These are phyloP conservation scores for Jackrogersella multiformis DNA, from an alignment of 495 filamentous ascomycete species.

Conservation along the genomic window DNA sequence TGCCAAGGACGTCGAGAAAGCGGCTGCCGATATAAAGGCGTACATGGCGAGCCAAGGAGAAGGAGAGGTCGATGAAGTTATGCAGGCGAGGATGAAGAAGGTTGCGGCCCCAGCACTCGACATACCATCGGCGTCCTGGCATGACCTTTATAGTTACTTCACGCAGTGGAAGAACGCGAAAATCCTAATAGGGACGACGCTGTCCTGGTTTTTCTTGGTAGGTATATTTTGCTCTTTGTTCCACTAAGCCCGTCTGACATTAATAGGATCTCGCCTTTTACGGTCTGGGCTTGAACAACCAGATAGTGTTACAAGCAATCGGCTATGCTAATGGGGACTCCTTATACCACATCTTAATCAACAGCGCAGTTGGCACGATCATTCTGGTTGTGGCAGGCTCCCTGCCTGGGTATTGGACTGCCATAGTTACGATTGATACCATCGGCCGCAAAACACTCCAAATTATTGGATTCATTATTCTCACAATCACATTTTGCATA, in stretches of 20 bases:
- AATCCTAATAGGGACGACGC: conserved; percentile 78
- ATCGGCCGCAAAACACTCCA: conserved; percentile 85
- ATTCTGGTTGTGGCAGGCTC: conserved; percentile 79
- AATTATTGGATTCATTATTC: conserved; percentile 74
- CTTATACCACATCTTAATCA: conserved; percentile 72
- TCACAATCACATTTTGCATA: conserved; percentile 75
- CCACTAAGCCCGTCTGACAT: conserved; percentile 5
- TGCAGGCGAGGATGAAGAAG: conserved; percentile 47
- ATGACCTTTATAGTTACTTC: conserved; percentile 72
- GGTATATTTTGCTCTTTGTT: conserved; percentile 43
- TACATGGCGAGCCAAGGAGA: conserved; percentile 67
- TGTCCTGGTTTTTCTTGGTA: conserved; percentile 81
- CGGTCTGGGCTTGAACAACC: conserved; percentile 80
- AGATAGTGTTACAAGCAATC: conserved; percentile 72
- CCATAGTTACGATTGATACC: conserved; percentile 73
- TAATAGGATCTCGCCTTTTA: conserved; percentile 71
- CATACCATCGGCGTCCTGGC: conserved; percentile 71
- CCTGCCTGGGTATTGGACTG: conserved; percentile 82
- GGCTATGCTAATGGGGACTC: conserved; percentile 67
- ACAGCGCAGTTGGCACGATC: conserved; percentile 77
- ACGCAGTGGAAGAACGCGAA: conserved; percentile 76
- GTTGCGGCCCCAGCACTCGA: conserved; percentile 55
- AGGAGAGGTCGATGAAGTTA: conserved; percentile 54
- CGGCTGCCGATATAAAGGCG: conserved; percentile 70
- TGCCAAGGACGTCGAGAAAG: conserved; percentile 76